Evolutionary conservation across 208 protist species (phyloP).

Genomic region (Leishmania martiniquensis): DNA sequence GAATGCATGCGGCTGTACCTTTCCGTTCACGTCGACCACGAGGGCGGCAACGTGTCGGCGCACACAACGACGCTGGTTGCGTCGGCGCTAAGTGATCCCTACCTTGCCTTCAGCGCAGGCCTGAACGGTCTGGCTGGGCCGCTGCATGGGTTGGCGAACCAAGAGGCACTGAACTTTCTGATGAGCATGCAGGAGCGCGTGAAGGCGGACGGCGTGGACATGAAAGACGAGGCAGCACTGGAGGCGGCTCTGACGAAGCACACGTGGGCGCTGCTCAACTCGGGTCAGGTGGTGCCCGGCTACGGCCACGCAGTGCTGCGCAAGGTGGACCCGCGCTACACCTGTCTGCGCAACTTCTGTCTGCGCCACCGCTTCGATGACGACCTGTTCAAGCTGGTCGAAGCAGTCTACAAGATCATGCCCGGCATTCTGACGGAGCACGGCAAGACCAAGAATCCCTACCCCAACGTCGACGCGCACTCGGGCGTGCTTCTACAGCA

Average conservation of each 20-base stretch:
- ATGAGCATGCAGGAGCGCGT: constrained; percentile 66
- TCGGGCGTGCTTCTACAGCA: constrained; percentile 93
- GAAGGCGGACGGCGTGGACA: constrained; percentile 51
- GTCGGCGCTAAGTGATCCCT: constrained; percentile 97
- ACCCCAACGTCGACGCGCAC: constrained; percentile 98
- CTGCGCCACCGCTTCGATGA: constrained; percentile 96
- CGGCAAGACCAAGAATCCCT: constrained; percentile 98
- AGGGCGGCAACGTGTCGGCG: constrained; percentile 97
- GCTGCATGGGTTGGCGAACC: constrained; percentile 98
- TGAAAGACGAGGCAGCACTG: constrained; percentile 54
- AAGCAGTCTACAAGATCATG: constrained; percentile 93
- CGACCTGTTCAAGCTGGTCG: constrained; percentile 96
- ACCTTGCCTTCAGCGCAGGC: constrained; percentile 95
- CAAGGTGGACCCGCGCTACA: constrained; percentile 98
- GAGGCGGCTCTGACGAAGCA: constrained; percentile 85
- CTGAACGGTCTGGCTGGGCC: constrained; percentile 97
- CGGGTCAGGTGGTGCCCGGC: constrained; percentile 93
- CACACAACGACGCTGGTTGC: constrained; percentile 98
- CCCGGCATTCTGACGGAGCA: constrained; percentile 96
- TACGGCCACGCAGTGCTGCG: constrained; percentile 98
- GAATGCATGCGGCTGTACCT: constrained; percentile 99
- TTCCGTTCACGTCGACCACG: constrained; percentile 95
- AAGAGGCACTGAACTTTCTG: constrained; percentile 95
- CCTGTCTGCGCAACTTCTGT: constrained; percentile 97
- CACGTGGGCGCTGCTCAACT: constrained; percentile 93